Base-by-base conservation (phyloP, 148 eudicot genomes). In the Spergularia bocconei region DNA sequence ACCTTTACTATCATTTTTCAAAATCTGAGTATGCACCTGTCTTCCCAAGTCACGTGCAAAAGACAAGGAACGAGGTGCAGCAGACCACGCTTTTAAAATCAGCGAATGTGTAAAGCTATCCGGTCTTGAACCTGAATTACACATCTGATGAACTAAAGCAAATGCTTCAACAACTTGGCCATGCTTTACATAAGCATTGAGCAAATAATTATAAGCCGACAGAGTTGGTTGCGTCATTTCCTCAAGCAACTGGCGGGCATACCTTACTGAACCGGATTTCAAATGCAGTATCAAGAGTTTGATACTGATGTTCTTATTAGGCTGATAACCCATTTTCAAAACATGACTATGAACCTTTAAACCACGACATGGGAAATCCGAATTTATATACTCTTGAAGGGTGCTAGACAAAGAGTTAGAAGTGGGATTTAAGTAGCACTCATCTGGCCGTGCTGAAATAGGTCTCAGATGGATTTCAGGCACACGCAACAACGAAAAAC, bases 51-150 rank as follows among this genome's bases (percentile, higher is more conserved):
- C 75, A 53, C 72, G 23, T 13, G 21, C 63, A 16, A 71, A 76
- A 25, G 48, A 61, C 20, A 71, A 29, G 55, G 73, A 25, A 66
- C 77, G 71, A 9, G 63, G 60, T 50, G 82, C 80, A 68, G 54
- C 47, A 71, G 79, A 82, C 74, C 90, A 90, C 7, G 89, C 89
- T 85, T 95, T 95, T 82, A 95, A 84, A 65, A 95, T 75, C 85
- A 90, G 87, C 14, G 97, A 85, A 81, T 75, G 86, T 6, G 96
- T 92, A 71, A 85, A 95, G 76, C 90, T 89, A 53, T 95, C 97
- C 12, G 94, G 96, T 76, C 36, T 86, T 71, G 78, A 89, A 33
- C 52, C 57, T 7, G 83, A 86, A 53, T 19, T 55, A 64, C 50
- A 55, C 78, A 90, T 79, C 51, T 74, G 71, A 39, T 89, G 82